Conservation (phyloP, 225 moss, liverwort and hornwort species). For the Bryum argenteum region DNA sequence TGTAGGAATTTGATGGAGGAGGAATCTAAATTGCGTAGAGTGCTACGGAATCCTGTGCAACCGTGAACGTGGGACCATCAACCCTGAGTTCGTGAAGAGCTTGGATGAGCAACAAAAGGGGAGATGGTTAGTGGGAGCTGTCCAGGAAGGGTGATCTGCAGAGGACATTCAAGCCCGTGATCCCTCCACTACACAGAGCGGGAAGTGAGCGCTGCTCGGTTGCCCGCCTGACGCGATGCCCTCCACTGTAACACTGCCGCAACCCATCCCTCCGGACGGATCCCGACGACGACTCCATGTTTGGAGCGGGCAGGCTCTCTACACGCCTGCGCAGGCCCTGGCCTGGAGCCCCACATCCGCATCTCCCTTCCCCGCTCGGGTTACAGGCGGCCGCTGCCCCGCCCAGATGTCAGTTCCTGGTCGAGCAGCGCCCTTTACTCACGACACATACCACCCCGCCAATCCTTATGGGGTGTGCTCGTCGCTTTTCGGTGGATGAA, state of each 20-base stretch:
- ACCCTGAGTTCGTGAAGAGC: no score
- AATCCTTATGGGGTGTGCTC: neutral
- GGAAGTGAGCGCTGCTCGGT: constrained; percentile 50
- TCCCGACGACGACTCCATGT: neutral
- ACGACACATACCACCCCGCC: no score
- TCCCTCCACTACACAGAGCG: constrained; percentile 50
- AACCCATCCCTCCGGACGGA: neutral
- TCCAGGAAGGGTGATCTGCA: constrained; percentile 20
- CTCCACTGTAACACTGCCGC: neutral
- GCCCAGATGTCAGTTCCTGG: no score
- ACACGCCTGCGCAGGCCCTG: neutral
- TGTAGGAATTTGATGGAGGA: no score
- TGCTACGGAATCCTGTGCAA: no score
- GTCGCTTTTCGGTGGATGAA: neutral
- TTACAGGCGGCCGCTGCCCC: no score
- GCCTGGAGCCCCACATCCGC: neutral
- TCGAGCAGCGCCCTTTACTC: no score
- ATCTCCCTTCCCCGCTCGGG: no score
- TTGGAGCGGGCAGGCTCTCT: constrained; percentile 7
- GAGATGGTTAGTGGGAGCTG: neutral
- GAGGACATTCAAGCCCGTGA: constrained; percentile 37
- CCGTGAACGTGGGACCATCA: no score
- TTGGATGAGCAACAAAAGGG: neutral
- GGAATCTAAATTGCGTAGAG: no score
- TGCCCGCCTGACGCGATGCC: constrained; percentile 31